Evolutionary conservation across 495 filamentous ascomycete genomes (phyloP), one percentile per base, ranked within the genome.

Genomic region (Tuber umbilicatum): DNA sequence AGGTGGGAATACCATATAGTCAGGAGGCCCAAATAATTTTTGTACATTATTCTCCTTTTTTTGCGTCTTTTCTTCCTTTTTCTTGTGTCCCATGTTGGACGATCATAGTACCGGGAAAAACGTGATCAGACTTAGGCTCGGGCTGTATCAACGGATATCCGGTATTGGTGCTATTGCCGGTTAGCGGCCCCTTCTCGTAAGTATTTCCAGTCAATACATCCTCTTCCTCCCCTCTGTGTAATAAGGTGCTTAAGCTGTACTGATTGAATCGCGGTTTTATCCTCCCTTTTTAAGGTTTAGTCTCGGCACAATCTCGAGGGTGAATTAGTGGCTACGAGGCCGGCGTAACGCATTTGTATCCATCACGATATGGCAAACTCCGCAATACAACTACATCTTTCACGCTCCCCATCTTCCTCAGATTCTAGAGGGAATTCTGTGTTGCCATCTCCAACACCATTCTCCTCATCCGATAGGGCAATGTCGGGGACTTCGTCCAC

Each of bases 31-130:
- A 72, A 72, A 40, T 69, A 37, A 69, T 50, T 72, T 78, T 70
- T 79, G 72, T 79, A 75, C 78, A 79, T 78, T 78, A 76, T 50
- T 73, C 74, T 78, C 64, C 70, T 70, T 35, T 76, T 76, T 70
- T 68, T 45, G 74, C 72, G 45, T 70, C 76, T 42, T 47, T 74
- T 64, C 55, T 16, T 35, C 55, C n/a, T 27, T 64, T 73, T 76
- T 70, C 39, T n/a, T 68, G 73, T 70, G 76, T 78, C 74, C 75
- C 69, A 78, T 79, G 70, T 78, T 68, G 69, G 69, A 72, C 76
- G 76, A 79, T 79, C 77, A 79, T 78, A 78, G 77, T 70, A 71
- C 75, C 69, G 68, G 50, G 69, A 31, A 27, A 79, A 74, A 64
- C 72, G 69, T 60, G 71, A 78, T 69, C 70, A 21, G 73, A 41